A percentile compares a stretch with the other conserved stretches of the same genome.
These are phyloP conservation scores for Annulohypoxylon maeteangense DNA, from an alignment of 495 filamentous ascomycete species.

Conservation along the genomic window DNA sequence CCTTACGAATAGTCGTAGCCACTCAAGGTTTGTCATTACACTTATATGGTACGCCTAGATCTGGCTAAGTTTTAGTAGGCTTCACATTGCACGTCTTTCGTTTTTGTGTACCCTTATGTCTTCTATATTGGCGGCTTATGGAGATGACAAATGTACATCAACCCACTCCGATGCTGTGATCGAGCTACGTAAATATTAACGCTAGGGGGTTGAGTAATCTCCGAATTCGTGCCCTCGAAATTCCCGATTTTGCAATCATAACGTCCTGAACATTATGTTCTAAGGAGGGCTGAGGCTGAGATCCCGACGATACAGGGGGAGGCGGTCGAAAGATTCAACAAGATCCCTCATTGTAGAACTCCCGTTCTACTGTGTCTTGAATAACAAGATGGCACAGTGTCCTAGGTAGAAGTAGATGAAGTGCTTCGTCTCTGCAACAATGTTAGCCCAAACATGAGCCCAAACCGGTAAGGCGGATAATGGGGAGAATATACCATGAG, in stretches of 20 bases:
- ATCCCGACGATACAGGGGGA: background rate
- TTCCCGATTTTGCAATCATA: constrained; percentile 10
- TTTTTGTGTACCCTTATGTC: constrained; percentile 10
- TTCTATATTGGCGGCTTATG: constrained; percentile 17
- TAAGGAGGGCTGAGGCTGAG: background rate
- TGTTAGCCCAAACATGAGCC: constrained; percentile 23
- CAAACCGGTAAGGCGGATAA: background rate
- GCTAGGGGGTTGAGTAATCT: background rate
- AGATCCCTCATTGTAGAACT: background rate
- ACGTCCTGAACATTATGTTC: background rate
- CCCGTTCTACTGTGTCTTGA: constrained; percentile 89
- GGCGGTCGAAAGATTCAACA: background rate
- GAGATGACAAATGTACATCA: constrained; percentile 9
- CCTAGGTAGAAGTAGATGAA: constrained; percentile 99
- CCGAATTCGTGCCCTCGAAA: background rate
- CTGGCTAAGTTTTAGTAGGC: background rate
- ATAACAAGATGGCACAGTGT: constrained; percentile 96
- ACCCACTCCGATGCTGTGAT: constrained; percentile 1
- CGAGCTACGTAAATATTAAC: background rate
- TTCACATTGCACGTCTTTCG: background rate
- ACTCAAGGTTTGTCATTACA: background rate
- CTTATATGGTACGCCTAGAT: background rate
- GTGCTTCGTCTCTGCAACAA: constrained; percentile 87
- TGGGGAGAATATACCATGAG: constrained; percentile 75
- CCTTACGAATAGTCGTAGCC: background rate